Evolutionary conservation across 2,329 filamentous ascomycete genomes (phyloP).

Genomic region (Stagonosporopsis tanaceti): DNA sequence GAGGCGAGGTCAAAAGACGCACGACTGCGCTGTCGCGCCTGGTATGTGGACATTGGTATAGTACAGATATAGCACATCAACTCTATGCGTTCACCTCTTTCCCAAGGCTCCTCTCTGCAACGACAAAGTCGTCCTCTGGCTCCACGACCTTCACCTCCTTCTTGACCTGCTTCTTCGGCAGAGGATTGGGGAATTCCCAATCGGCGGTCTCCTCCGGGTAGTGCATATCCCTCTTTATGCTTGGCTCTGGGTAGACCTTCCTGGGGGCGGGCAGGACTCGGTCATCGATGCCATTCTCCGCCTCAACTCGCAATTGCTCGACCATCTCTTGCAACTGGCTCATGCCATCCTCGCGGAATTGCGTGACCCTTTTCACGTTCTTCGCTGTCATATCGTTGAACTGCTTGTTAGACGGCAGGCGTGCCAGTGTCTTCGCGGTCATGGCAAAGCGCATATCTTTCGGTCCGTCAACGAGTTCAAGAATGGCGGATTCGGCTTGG

Average conservation of each 20-base stretch:
- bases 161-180: constrained; percentile 14
- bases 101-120: constrained; percentile 15
- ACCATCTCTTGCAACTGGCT: constrained; percentile 71
- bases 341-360: constrained; percentile 73
- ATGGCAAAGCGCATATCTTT: constrained; percentile 94
- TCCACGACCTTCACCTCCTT: constrained; percentile 16
- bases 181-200: constrained; percentile 35
- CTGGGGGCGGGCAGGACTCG: constrained; percentile 37
- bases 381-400: constrained; percentile 75
- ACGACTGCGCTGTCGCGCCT: not conserved
- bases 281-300: constrained; percentile 36
- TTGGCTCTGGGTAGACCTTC: constrained; percentile 44
- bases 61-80: constrained; percentile 15
- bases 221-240: constrained; percentile 38
- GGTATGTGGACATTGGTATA: constrained; percentile 24
- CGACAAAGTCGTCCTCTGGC: constrained; percentile 12
- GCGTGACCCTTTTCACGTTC: constrained; percentile 86
- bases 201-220: constrained; percentile 37
- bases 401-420: constrained; percentile 61
- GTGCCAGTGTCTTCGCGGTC: constrained; percentile 84
- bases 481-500: constrained; percentile 86
- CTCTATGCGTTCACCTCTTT: constrained; percentile 16
- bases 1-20: not conserved
- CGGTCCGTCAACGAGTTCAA: constrained; percentile 93
- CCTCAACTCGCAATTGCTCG: constrained; percentile 44